phyloP scores from a whole-genome alignment of 257 asterid species.

The Mitragyna speciosa region DNA sequence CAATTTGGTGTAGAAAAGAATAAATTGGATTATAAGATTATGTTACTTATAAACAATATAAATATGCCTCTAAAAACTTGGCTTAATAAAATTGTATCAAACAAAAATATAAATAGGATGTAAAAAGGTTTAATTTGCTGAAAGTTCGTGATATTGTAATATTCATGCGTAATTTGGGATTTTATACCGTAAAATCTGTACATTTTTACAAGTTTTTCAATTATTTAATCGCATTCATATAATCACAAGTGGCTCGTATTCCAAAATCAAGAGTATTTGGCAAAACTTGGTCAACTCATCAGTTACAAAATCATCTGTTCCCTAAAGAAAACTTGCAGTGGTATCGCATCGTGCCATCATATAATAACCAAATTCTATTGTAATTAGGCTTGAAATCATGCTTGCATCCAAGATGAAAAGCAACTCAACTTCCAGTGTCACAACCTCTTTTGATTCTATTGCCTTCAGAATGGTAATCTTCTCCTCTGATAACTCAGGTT shows the following conservation, averaged over 20 bases:
- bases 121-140: too few relatives aligned
- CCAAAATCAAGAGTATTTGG: neutral
- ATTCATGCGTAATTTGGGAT: neutral
- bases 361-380: neutral
- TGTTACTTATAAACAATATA: too few relatives aligned
- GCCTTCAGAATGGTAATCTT: neutral
- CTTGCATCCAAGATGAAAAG: neutral
- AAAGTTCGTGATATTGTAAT: too few relatives aligned
- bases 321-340: neutral
- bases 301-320: neutral
- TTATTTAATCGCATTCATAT: neutral
- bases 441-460: neutral
- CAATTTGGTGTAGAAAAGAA: too few relatives aligned
- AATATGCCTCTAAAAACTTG: too few relatives aligned
- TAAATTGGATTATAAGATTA: too few relatives aligned
- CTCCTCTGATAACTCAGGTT: neutral
- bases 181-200: neutral
- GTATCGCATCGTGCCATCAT: neutral
- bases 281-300: neutral
- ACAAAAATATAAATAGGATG: too few relatives aligned
- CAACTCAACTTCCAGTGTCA: neutral
- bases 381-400: neutral
- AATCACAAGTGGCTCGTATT: neutral
- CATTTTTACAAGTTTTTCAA: neutral
- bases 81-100: too few relatives aligned